These are phyloP conservation scores for Populus trichocarpa DNA, from an alignment of 441 rosid genomes.

Conservation along the genomic window DNA sequence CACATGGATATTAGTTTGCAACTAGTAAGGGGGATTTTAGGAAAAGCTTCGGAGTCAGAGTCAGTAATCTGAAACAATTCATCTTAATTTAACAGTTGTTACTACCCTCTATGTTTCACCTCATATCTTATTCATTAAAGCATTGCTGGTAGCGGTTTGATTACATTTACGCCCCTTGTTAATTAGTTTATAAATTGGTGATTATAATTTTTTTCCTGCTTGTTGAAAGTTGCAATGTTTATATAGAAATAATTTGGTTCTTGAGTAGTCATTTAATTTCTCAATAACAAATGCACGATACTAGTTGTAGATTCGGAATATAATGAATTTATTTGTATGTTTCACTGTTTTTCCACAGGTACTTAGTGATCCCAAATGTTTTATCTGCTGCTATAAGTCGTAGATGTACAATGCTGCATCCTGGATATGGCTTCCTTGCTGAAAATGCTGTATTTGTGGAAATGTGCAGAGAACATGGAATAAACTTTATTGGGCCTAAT, in stretches of 20 bases:
- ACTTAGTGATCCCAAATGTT: conserved; percentile 83
- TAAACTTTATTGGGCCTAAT: conserved; percentile 96
- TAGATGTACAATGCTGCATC: conserved; percentile 94
- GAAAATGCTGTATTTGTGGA: conserved; percentile 95
- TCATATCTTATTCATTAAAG: neutral
- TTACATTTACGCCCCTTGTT: too few relatives aligned
- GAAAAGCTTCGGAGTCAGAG: neutral
- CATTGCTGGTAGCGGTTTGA: neutral
- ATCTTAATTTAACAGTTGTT: neutral
- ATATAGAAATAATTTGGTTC: neutral
- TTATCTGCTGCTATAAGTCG: conserved; percentile 91
- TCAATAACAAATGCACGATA: neutral
- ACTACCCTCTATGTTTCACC: neutral
- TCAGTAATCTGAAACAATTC: neutral
- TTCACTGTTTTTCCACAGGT: conserved; percentile 39
- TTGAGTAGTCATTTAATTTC: neutral
- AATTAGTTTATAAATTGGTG: neutral
- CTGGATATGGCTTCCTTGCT: conserved; percentile 98
- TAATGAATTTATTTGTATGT: neutral
- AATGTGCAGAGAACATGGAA: conserved; percentile 91
- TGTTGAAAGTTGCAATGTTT: neutral
- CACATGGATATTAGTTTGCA: neutral
- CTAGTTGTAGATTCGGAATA: neutral
- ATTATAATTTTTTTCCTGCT: neutral
- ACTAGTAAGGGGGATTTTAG: neutral